Conservation (phyloP, 352 stramenopile species). For the Phytophthora sojae region DNA sequence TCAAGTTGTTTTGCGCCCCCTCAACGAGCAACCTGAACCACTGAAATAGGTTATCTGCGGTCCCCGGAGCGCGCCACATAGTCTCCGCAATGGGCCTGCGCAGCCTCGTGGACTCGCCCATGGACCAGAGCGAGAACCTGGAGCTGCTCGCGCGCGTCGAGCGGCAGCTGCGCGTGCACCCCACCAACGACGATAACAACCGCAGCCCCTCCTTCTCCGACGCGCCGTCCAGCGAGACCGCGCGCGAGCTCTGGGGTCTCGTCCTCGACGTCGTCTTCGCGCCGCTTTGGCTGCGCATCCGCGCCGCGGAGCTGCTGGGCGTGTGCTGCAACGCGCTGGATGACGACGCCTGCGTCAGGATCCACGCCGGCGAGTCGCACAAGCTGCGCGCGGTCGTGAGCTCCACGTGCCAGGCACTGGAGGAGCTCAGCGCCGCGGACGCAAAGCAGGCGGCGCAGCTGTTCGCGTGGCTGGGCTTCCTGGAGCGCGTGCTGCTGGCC, state of each 20-base stretch:
- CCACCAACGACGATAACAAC: neutral
- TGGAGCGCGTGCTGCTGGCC: conserved; percentile 59
- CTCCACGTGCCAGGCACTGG: conserved; percentile 72
- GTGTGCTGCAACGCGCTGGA: conserved; percentile 45
- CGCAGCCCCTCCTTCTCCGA: neutral
- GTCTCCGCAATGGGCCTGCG: neutral
- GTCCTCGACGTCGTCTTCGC: conserved; percentile 77
- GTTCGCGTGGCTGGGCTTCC: conserved; percentile 72
- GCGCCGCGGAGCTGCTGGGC: conserved; percentile 63
- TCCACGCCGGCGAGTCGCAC: conserved; percentile 35
- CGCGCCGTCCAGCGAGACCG: conserved; percentile 28
- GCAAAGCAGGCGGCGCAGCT: conserved; percentile 51
- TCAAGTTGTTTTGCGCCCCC: no score
- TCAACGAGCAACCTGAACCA: no score
- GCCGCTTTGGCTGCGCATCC: conserved; percentile 69
- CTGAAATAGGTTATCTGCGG: no score
- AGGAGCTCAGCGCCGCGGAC: conserved; percentile 59
- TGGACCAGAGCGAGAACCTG: conserved; percentile 59
- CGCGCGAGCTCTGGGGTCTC: conserved; percentile 65
- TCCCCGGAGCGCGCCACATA: no score
- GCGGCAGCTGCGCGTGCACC: conserved; percentile 33
- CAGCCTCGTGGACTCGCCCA: conserved; percentile 55
- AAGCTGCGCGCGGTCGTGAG: conserved; percentile 76
- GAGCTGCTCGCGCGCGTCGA: conserved; percentile 59
- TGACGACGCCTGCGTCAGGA: conserved; percentile 13